These are phyloP conservation scores for Limnomonas spitsbergensis DNA, from an alignment of 139 green algal genomes.

Conservation along the genomic window DNA sequence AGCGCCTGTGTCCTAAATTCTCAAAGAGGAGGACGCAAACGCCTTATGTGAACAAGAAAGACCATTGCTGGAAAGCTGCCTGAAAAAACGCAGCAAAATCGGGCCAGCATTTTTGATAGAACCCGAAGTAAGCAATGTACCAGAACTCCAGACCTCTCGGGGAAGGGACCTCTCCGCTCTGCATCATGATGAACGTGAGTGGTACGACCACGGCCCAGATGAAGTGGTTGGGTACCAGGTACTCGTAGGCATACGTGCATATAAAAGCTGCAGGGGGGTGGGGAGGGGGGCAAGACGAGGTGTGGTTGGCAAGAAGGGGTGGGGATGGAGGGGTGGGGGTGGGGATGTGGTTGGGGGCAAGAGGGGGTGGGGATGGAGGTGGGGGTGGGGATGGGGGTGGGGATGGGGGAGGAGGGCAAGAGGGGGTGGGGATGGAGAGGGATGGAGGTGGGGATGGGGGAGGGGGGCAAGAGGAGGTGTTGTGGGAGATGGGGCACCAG, in stretches of 20 bases:
- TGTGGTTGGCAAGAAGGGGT: too few relatives aligned
- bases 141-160: slow-evolving; percentile 51
- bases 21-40: background rate
- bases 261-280: slow-evolving; percentile 34
- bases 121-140: slow-evolving; percentile 49
- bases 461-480: too few relatives aligned
- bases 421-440: too few relatives aligned
- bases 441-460: too few relatives aligned
- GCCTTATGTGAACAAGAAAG: background rate
- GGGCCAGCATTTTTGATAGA: slow-evolving; percentile 32
- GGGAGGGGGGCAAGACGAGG: background rate
- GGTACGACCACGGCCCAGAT: slow-evolving; percentile 53
- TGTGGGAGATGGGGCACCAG: too few relatives aligned
- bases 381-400: too few relatives aligned
- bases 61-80: background rate
- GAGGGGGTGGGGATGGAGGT: too few relatives aligned
- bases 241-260: slow-evolving; percentile 40
- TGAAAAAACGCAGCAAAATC: slow-evolving; percentile 14
- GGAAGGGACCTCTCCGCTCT: slow-evolving; percentile 29
- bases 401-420: too few relatives aligned
- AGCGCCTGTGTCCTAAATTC: too few relatives aligned
- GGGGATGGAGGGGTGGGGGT: too few relatives aligned
- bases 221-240: slow-evolving; percentile 48
- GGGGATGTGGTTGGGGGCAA: too few relatives aligned
- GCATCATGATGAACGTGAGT: slow-evolving; percentile 41